phyloP scores from a whole-genome alignment of 805 yeast species.

The Cyberlindnera xylosilytica region DNA sequence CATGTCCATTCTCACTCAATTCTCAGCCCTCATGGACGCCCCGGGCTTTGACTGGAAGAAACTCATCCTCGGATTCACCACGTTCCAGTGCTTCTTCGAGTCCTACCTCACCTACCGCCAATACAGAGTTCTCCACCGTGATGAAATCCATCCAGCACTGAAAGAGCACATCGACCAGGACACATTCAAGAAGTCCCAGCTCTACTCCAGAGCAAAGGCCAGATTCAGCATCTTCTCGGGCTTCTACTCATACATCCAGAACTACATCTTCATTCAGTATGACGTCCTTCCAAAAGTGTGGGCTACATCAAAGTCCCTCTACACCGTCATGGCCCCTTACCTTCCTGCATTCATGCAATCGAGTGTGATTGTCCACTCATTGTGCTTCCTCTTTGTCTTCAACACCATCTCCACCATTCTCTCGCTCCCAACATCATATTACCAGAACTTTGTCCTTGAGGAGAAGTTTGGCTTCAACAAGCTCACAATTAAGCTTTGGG shows the following conservation, averaged over 20 bases:
- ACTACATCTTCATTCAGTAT: constrained; percentile 52
- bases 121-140: constrained; percentile 55
- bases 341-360: constrained; percentile 34
- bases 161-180: constrained; percentile 65
- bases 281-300: constrained; percentile 67
- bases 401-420: constrained; percentile 48
- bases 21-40: constrained; percentile 55
- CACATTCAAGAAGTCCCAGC: constrained; percentile 73
- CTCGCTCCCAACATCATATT: constrained; percentile 68
- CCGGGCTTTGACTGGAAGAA: constrained; percentile 79
- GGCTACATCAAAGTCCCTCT: constrained; percentile 42
- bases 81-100: constrained; percentile 74
- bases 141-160: constrained; percentile 65
- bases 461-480: constrained; percentile 94
- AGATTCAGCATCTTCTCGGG: constrained; percentile 59
- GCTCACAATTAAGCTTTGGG: constrained; percentile 67
- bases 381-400: constrained; percentile 56
- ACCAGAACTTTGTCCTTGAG: constrained; percentile 83
- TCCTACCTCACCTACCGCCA: constrained; percentile 75
- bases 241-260: constrained; percentile 49
- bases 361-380: constrained; percentile 69
- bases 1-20: constrained; percentile 31
- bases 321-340: constrained; percentile 26
- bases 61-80: constrained; percentile 68
- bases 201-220: constrained; percentile 77